A percentile compares a stretch with the other conserved stretches of the same genome.
Conservation (phyloP, 1,284 basidiomycete species). For the Trichosporon inkin region DNA sequence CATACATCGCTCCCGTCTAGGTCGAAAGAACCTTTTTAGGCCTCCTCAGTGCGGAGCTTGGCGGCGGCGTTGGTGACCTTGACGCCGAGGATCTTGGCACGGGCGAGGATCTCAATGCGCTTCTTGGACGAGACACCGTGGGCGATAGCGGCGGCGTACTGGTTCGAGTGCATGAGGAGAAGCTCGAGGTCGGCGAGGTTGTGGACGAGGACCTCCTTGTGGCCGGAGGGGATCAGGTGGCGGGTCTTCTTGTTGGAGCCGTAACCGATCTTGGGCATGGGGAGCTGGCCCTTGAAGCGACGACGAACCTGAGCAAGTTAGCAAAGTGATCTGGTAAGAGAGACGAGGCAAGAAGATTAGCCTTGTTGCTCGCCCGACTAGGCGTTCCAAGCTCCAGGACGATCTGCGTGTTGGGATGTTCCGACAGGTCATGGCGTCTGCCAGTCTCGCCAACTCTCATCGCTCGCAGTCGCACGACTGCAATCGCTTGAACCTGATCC, state of each 20-base stretch:
- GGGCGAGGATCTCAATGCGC: conserved; percentile 82
- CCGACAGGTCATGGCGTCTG: too few species aligned
- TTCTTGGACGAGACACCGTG: conserved; percentile 97
- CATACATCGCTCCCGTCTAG: conserved; percentile 19
- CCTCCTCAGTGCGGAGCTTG: conserved; percentile 94
- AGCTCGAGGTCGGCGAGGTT: conserved; percentile 89
- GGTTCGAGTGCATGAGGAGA: conserved; percentile 97
- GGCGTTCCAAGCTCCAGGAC: neutral
- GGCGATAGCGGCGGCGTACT: conserved; percentile 92
- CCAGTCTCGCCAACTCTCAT: too few species aligned
- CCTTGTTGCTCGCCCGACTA: neutral
- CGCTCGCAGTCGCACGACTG: too few species aligned
- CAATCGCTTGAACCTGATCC: neutral
- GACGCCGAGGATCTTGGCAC: conserved; percentile 82
- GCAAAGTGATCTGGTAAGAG: neutral
- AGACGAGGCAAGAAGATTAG: neutral
- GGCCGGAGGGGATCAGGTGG: conserved; percentile 87
- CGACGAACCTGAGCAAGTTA: conserved; percentile 57
- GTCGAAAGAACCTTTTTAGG: conserved; percentile 32
- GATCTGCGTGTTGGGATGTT: neutral
- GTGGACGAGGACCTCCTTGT: conserved; percentile 89
- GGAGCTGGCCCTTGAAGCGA: conserved; percentile 89
- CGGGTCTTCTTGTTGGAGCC: conserved; percentile 67
- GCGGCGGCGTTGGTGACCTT: conserved; percentile 94
- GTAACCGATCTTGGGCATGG: conserved; percentile 80